Conservation (phyloP, 2,329 filamentous ascomycete species). For the Rugonectria rugulosa region DNA sequence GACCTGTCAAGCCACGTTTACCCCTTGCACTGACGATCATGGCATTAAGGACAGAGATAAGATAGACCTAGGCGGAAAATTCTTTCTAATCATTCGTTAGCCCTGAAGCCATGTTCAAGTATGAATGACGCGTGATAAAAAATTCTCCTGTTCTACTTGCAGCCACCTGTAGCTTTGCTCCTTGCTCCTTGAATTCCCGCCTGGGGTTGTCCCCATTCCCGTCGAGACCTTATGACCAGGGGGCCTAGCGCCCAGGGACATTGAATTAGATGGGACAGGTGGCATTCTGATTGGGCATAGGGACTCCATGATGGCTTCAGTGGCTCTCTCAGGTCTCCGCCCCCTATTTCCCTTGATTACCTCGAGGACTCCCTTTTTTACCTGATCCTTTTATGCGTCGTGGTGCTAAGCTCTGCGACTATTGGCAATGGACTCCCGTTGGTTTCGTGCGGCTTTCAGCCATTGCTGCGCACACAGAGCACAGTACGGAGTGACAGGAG, state of each 20-base stretch:
- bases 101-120: too few relatives aligned
- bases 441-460: not conserved
- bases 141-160: constrained; percentile 4
- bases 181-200: not conserved
- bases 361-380: not conserved
- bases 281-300: constrained; percentile 3
- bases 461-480: not conserved
- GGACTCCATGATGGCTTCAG: not conserved
- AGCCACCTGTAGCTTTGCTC: constrained; percentile 9
- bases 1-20: not conserved
- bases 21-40: not conserved
- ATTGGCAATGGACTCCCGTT: not conserved
- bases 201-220: constrained; percentile 10
- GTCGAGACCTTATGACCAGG: constrained; percentile 1
- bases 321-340: not conserved
- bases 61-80: too few relatives aligned
- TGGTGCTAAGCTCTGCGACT: not conserved
- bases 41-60: not conserved
- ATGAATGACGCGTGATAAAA: not conserved
- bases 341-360: constrained; percentile 11
- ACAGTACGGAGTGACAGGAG: too few relatives aligned
- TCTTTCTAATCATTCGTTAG: too few relatives aligned
- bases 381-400: too few relatives aligned
- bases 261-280: not conserved
- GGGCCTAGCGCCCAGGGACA: not conserved